These are phyloP conservation scores for Jackrogersella minutella DNA, from an alignment of 495 filamentous ascomycete species.

Conservation along the genomic window DNA sequence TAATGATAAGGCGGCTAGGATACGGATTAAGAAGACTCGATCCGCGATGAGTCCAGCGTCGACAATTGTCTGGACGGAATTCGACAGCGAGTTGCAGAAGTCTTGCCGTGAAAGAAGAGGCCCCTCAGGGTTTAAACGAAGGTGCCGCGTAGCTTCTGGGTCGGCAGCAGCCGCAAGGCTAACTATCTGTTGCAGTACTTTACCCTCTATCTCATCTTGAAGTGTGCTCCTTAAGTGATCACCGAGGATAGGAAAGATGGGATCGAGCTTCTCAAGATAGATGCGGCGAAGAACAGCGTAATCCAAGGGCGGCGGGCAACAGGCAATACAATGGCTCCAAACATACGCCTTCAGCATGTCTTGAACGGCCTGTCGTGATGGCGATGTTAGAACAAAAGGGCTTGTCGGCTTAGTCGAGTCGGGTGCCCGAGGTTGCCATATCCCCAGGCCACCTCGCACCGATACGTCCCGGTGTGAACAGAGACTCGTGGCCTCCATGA, in stretches of 20 bases:
- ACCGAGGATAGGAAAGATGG: slow-evolving; percentile 60
- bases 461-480: slow-evolving; percentile 48
- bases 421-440: slow-evolving; percentile 45
- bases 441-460: slow-evolving; percentile 47
- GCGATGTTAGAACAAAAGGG: slow-evolving; percentile 29
- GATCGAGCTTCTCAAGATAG: slow-evolving; percentile 57
- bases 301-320: slow-evolving; percentile 45
- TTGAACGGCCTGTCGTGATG: slow-evolving; percentile 41
- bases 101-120: slow-evolving; percentile 44
- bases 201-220: slow-evolving; percentile 40
- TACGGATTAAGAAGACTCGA: slow-evolving; percentile 43
- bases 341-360: slow-evolving; percentile 48
- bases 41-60: slow-evolving; percentile 46
- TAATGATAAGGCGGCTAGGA: slow-evolving; percentile 44
- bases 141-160: slow-evolving; percentile 48
- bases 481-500: slow-evolving; percentile 55
- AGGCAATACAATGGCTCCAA: slow-evolving; percentile 47
- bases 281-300: slow-evolving; percentile 49
- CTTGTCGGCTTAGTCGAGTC: slow-evolving; percentile 16
- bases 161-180: slow-evolving; percentile 61
- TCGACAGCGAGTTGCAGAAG: slow-evolving; percentile 49
- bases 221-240: slow-evolving; percentile 1
- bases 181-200: slow-evolving; percentile 54
- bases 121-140: slow-evolving; percentile 39
- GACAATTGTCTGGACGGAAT: slow-evolving; percentile 43